A percentile compares a stretch with the other conserved stretches of the same genome.
These are phyloP conservation scores for Camelina neglecta DNA, from an alignment of 345 rosid genomes.

Conservation along the genomic window DNA sequence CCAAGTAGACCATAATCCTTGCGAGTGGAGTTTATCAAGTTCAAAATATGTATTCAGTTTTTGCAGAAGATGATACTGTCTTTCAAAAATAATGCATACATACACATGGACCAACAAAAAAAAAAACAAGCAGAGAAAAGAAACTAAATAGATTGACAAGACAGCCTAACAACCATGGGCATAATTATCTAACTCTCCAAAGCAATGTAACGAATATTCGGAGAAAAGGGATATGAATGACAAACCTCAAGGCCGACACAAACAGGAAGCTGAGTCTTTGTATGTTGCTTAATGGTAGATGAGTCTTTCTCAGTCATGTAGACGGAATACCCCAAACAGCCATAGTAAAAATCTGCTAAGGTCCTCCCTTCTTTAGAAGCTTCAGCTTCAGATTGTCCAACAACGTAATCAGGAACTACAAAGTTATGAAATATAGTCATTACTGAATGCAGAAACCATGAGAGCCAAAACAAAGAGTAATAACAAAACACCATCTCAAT, in stretches of 20 bases:
- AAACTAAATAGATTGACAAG: slow-evolving; percentile 10
- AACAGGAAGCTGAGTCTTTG: slow-evolving; percentile 55
- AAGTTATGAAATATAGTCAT: neutral
- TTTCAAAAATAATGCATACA: neutral
- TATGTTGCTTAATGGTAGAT: slow-evolving; percentile 46
- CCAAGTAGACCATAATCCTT: slow-evolving; percentile 9
- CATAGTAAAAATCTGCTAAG: slow-evolving; percentile 59
- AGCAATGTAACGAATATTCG: neutral
- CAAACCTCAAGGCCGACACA: slow-evolving; percentile 72
- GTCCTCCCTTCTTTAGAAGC: slow-evolving; percentile 52
- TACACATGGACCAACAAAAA: slow-evolving; percentile 11
- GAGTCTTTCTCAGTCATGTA: slow-evolving; percentile 48
- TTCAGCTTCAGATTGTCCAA: slow-evolving; percentile 56
- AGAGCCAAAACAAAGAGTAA: too few relatives aligned
- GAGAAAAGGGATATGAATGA: slow-evolving; percentile 10
- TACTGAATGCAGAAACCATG: too few relatives aligned
- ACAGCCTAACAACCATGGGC: neutral
- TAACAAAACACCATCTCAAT: neutral
- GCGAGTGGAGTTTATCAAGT: neutral
- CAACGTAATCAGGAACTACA: slow-evolving; percentile 53
- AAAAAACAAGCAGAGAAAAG: neutral
- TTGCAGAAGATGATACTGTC: neutral
- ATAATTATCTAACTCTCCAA: neutral
- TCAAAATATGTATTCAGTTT: neutral
- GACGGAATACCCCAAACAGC: slow-evolving; percentile 69